Conservation (phyloP, 257 asterid species). For the Penstemon barbatus region DNA sequence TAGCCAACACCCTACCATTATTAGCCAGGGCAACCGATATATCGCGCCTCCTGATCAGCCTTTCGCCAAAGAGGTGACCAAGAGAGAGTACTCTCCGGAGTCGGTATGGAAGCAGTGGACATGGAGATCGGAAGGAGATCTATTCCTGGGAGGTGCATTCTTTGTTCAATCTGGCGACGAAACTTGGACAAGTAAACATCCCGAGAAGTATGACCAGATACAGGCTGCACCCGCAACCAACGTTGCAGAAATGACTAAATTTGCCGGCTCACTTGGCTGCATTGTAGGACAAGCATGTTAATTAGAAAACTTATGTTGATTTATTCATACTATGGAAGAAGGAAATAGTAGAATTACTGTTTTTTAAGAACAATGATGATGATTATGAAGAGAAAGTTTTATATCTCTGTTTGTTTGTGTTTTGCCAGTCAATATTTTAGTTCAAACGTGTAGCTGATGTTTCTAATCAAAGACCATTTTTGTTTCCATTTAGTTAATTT, state of each 20-base stretch:
- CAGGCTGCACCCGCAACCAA: conserved; percentile 25
- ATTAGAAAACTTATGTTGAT: not conserved
- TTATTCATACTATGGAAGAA: not conserved
- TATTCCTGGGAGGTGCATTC: conserved; percentile 50
- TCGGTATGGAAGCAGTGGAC: conserved; percentile 56
- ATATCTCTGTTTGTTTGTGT: too few species aligned
- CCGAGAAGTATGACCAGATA: conserved; percentile 30
- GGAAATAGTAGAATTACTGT: not conserved
- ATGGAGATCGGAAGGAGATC: conserved; percentile 58
- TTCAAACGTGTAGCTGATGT: too few species aligned
- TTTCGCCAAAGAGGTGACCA: conserved; percentile 42
- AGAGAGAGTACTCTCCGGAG: conserved; percentile 35
- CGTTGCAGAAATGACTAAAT: conserved; percentile 37
- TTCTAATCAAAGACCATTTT: too few species aligned
- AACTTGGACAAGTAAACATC: conserved; percentile 34
- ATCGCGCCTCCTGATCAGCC: conserved; percentile 32
- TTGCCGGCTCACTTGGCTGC: conserved; percentile 46
- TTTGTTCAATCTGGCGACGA: conserved; percentile 49
- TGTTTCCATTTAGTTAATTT: too few species aligned
- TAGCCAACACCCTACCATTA: conserved; percentile 39
- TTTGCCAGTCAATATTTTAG: too few species aligned
- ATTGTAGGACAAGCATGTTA: conserved; percentile 41
- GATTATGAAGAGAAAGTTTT: too few species aligned
- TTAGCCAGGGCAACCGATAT: conserved; percentile 50
- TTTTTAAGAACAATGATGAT: not conserved